phyloP scores from a whole-genome alignment of 129 eudicot genomes.

The Arctium lappa region DNA sequence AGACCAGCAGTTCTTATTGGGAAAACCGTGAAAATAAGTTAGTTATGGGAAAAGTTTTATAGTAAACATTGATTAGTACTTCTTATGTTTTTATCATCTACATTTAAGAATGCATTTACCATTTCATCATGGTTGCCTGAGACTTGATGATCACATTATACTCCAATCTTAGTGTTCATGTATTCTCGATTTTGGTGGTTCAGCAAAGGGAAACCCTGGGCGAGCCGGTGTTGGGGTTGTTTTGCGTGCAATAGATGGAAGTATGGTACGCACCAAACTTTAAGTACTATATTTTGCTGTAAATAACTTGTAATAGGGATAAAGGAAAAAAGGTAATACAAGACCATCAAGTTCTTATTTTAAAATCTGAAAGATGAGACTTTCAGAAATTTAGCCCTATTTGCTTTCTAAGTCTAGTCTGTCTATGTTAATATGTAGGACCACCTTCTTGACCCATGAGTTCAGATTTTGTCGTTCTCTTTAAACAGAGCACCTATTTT shows the following conservation, averaged over 20 bases:
- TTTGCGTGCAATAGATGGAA: slow-evolving; percentile 60
- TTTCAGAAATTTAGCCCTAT: no score
- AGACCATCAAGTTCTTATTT: no score
- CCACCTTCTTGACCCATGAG: no score
- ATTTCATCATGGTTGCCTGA: not conserved
- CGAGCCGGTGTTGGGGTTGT: slow-evolving; percentile 79
- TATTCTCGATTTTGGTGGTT: slow-evolving; percentile 73
- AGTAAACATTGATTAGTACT: not conserved
- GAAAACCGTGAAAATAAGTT: not conserved
- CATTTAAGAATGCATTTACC: not conserved
- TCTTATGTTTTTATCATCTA: not conserved
- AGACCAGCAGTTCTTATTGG: not conserved
- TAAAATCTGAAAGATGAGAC: no score
- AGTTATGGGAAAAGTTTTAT: not conserved
- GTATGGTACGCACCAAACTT: slow-evolving; percentile 34
- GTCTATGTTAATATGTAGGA: no score
- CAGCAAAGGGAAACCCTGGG: slow-evolving; percentile 87
- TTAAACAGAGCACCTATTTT: no score
- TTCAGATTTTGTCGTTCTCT: no score
- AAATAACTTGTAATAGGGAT: not conserved
- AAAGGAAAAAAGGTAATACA: no score
- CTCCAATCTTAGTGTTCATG: slow-evolving; percentile 39
- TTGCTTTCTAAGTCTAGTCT: no score
- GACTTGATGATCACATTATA: not conserved
- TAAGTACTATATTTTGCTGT: not conserved